A percentile compares a stretch with the other conserved stretches of the same genome.
phyloP scores from a whole-genome alignment of 352 stramenopile species.

The Phytophthora pseudosyringae region DNA sequence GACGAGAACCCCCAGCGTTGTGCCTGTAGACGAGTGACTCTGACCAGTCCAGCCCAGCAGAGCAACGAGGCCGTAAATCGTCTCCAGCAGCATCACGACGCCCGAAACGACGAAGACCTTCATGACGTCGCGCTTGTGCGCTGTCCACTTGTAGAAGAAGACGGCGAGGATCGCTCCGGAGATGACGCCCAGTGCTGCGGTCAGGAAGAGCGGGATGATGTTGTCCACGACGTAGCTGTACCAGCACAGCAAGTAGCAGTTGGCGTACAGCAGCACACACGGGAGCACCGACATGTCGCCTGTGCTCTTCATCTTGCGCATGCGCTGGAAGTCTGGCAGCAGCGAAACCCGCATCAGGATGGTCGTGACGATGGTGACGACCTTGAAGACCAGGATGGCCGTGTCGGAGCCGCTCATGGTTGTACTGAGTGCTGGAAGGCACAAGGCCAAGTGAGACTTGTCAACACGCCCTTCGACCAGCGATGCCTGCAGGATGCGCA shows the following conservation, averaged over 20 bases:
- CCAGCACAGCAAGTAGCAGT: conserved; percentile 40
- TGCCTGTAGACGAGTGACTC: conserved; percentile 27
- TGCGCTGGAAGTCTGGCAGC: conserved; percentile 46
- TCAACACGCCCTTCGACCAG: conserved; percentile 4
- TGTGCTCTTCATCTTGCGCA: conserved; percentile 42
- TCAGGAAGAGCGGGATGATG: conserved; percentile 55
- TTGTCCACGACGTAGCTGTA: conserved; percentile 53
- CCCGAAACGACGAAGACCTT: conserved; percentile 34
- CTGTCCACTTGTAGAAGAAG: conserved; percentile 47
- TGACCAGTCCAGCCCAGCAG: conserved; percentile 38
- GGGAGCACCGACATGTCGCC: conserved; percentile 39
- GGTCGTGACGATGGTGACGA: conserved; percentile 51
- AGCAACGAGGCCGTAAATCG: conserved; percentile 39
- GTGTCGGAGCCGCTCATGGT: conserved; percentile 13
- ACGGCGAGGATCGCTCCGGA: conserved; percentile 39
- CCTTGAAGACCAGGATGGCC: conserved; percentile 26
- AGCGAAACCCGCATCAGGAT: conserved; percentile 50
- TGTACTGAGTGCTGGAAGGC: not conserved
- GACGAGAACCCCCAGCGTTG: conserved; percentile 45
- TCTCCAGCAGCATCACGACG: conserved; percentile 31
- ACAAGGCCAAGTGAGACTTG: conserved; percentile 18
- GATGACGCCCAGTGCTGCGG: conserved; percentile 38
- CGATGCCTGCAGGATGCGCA: not conserved
- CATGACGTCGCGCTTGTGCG: conserved; percentile 35
- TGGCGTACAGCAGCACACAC: conserved; percentile 36